phyloP scores from a whole-genome alignment of 1,139 yeast genomes.

The Sugiyamaella japonica region DNA sequence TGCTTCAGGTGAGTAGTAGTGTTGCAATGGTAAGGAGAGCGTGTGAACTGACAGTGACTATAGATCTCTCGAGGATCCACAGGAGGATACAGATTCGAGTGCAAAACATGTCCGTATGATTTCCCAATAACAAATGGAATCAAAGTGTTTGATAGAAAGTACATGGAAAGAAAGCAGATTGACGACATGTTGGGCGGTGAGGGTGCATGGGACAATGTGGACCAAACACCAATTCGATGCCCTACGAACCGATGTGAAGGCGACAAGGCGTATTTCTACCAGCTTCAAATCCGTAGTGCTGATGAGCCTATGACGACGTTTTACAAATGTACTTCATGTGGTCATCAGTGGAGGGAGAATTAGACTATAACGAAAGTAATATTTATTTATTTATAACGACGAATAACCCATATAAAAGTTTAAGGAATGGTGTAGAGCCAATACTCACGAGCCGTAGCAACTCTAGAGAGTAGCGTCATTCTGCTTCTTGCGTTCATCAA shows the following conservation, averaged over 20 bases:
- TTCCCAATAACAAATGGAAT: constrained; percentile 75
- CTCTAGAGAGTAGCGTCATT: constrained; percentile 27
- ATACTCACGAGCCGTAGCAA: background rate
- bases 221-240: constrained; percentile 69
- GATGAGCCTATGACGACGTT: constrained; percentile 96
- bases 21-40: background rate
- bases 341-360: constrained; percentile 96
- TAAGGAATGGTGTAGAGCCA: background rate
- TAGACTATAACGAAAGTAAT: constrained; percentile 35
- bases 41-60: background rate
- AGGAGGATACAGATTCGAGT: constrained; percentile 55
- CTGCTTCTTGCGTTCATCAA: constrained; percentile 50
- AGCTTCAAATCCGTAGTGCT: constrained; percentile 89
- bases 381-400: constrained; percentile 12
- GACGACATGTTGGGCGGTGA: constrained; percentile 97
- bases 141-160: constrained; percentile 81
- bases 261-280: constrained; percentile 93
- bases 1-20: constrained; percentile 56
- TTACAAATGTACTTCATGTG: constrained; percentile 87
- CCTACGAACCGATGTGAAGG: constrained; percentile 84
- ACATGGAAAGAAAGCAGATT: constrained; percentile 80
- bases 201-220: constrained; percentile 99
- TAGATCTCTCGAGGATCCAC: constrained; percentile 28
- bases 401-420: background rate
- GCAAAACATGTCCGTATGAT: constrained; percentile 94